Conservation (phyloP, 768 basidiomycete genomes). For the Clitopilus hobsonii region DNA sequence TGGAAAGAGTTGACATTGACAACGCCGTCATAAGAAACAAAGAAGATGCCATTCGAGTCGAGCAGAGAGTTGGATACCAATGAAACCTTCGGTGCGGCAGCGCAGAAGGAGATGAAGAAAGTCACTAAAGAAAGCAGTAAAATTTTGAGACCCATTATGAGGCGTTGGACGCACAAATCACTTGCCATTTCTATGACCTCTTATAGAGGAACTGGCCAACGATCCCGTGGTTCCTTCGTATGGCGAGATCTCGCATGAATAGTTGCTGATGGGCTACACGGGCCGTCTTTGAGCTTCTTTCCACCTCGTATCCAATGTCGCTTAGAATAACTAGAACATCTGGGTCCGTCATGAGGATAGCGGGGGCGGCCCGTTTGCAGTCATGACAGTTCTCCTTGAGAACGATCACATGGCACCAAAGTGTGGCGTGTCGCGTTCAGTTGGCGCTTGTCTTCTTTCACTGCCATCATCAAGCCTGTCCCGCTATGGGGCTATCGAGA, state of each 20-base stretch:
- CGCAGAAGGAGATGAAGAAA: constrained; percentile 7
- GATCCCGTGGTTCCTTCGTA: no score
- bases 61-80: constrained; percentile 31
- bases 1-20: constrained; percentile 47
- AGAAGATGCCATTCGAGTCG: constrained; percentile 37
- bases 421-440: not conserved
- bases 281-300: not conserved
- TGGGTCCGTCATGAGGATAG: not conserved
- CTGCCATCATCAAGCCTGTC: no score
- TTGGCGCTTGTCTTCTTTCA: no score
- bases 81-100: constrained; percentile 36
- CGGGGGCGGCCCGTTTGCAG: not conserved
- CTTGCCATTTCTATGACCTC: no score
- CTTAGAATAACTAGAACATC: not conserved
- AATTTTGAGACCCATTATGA: constrained; percentile 6
- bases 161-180: not conserved
- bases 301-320: not conserved
- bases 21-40: constrained; percentile 41
- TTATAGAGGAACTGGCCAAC: no score
- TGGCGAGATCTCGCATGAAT: no score
- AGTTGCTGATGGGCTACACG: not conserved
- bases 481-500: no score
- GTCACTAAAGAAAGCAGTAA: constrained; percentile 7
- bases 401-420: not conserved
- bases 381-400: not conserved